Evolutionary conservation across 2,329 filamentous ascomycete genomes (phyloP).

Genomic region (Nigrograna mackinnonii): DNA sequence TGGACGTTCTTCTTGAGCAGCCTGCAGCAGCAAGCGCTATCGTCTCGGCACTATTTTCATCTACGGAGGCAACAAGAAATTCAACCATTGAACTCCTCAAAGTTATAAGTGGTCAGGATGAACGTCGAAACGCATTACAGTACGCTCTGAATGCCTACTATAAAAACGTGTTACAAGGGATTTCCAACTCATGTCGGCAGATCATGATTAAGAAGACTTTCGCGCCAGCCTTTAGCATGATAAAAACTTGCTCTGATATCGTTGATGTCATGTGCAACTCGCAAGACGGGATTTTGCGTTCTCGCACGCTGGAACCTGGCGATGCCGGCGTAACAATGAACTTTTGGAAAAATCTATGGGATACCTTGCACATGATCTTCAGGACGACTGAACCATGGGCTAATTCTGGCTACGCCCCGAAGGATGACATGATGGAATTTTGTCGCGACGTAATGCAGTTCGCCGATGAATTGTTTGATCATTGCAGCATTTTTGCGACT

Average conservation of each 20-base stretch:
- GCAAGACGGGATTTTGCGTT: slow-evolving; percentile 65
- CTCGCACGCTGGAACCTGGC: slow-evolving; percentile 58
- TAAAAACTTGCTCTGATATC: slow-evolving; percentile 65
- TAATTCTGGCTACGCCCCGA: slow-evolving; percentile 65
- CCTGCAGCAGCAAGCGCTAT: slow-evolving; percentile 72
- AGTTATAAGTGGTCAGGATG: slow-evolving; percentile 72
- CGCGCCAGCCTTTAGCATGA: slow-evolving; percentile 61
- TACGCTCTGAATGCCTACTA: slow-evolving; percentile 63
- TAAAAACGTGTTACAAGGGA: slow-evolving; percentile 57
- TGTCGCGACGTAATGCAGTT: slow-evolving; percentile 95
- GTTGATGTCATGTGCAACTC: slow-evolving; percentile 66
- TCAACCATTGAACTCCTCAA: slow-evolving; percentile 83
- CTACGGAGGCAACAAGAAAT: slow-evolving; percentile 77
- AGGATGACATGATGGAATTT: slow-evolving; percentile 83
- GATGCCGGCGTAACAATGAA: slow-evolving; percentile 70
- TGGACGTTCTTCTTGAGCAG: slow-evolving; percentile 71
- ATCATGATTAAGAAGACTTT: slow-evolving; percentile 62
- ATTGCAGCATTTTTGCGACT: slow-evolving; percentile 81
- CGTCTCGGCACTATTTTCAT: slow-evolving; percentile 79
- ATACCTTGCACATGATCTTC: slow-evolving; percentile 78
- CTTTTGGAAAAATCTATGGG: slow-evolving; percentile 88
- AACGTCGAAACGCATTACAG: slow-evolving; percentile 62
- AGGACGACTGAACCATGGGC: slow-evolving; percentile 85
- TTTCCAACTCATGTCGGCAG: slow-evolving; percentile 60
- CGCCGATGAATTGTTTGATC: slow-evolving; percentile 80